These are phyloP conservation scores for Pleurotus eryngii DNA, from an alignment of 768 basidiomycete genomes.

Conservation along the genomic window DNA sequence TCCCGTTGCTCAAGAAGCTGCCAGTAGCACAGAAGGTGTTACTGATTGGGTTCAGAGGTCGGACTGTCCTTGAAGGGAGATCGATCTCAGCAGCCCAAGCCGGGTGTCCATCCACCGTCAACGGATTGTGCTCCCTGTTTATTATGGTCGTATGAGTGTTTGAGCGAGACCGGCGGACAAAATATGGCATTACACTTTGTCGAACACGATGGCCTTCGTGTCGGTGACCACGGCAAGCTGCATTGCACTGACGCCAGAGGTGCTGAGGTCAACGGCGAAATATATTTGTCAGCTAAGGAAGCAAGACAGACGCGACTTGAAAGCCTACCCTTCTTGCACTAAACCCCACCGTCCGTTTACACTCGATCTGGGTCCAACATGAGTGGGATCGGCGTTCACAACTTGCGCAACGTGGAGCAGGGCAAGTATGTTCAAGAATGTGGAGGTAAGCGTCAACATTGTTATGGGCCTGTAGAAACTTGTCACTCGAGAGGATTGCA, in stretches of 20 bases:
- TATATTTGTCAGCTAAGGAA: background rate
- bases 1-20: conserved; percentile 38
- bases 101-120: conserved; percentile 36
- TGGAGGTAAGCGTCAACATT: too few species aligned
- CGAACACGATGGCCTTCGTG: conserved; percentile 19
- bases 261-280: conserved; percentile 6
- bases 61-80: conserved; percentile 33
- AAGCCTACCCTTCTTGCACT: conserved; percentile 11
- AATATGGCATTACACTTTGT: background rate
- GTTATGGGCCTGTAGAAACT: too few species aligned
- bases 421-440: too few species aligned
- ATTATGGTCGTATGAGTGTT: background rate
- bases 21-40: conserved; percentile 44
- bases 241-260: conserved; percentile 21
- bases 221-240: conserved; percentile 19
- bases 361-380: too few species aligned
- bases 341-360: conserved; percentile 7
- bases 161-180: background rate
- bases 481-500: too few species aligned
- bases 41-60: conserved; percentile 28
- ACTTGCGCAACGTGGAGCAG: too few species aligned
- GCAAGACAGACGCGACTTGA: background rate
- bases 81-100: conserved; percentile 45
- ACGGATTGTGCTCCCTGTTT: conserved; percentile 29
- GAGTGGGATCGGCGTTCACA: too few species aligned